Evolutionary conservation across 192 early-diverging fungal genomes (phyloP).

Genomic region (Linnemannia hyalina): DNA sequence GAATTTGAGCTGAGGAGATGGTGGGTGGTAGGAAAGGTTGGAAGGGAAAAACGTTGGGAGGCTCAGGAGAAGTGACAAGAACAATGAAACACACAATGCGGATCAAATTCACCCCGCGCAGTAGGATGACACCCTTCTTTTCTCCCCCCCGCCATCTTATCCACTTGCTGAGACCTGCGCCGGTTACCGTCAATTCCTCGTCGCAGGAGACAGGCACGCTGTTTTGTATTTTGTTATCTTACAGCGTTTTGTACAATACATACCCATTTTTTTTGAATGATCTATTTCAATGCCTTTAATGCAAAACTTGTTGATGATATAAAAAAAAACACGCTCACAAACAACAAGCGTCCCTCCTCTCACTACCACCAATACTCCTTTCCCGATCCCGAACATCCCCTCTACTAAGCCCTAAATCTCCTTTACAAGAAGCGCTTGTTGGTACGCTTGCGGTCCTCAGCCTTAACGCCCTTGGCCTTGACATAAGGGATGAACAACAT

Average conservation of each 20-base stretch:
- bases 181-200: no score
- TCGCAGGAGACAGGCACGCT: not conserved
- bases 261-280: not conserved
- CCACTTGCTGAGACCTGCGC: not conserved
- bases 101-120: not conserved
- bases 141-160: no score
- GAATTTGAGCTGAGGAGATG: constrained; percentile 8
- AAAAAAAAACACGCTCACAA: not conserved
- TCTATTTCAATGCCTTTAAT: constrained; percentile 2
- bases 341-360: not conserved
- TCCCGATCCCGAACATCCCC: no score
- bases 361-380: not conserved
- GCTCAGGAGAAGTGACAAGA: no score
- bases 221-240: not conserved
- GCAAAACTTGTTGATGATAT: not conserved
- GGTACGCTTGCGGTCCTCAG: constrained; percentile 45
- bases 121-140: not conserved
- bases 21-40: not conserved
- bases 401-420: not conserved
- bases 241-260: not conserved
- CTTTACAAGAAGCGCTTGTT: constrained; percentile 53
- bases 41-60: no score
- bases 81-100: not conserved
- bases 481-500: constrained; percentile 58
- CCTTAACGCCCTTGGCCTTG: constrained; percentile 54